Conservation (phyloP, 1,139 yeast species). For the Magnusiomyces sp. region DNA sequence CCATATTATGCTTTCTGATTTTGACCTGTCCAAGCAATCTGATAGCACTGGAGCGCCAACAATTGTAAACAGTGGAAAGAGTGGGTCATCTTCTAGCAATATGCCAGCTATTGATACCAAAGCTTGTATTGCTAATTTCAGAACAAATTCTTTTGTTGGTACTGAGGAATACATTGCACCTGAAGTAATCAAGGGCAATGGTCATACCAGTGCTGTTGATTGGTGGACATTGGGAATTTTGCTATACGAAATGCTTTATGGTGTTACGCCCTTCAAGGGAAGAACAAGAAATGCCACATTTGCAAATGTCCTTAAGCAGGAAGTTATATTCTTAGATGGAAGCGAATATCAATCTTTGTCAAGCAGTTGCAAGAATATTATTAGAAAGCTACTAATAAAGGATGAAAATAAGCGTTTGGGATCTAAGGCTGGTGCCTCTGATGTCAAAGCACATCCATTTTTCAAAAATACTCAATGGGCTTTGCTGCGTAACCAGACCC, state of each 20-base stretch:
- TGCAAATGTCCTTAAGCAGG: conserved; percentile 75
- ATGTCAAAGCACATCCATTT: conserved; percentile 80
- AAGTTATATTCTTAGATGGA: conserved; percentile 58
- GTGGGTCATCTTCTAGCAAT: conserved; percentile 26
- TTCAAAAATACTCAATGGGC: conserved; percentile 96
- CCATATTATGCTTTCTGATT: conserved; percentile 95
- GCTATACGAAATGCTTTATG: conserved; percentile 87
- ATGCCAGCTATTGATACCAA: conserved; percentile 66
- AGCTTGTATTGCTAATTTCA: conserved; percentile 88
- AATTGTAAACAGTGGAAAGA: conserved; percentile 30
- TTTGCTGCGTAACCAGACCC: conserved; percentile 76
- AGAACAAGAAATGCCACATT: conserved; percentile 79
- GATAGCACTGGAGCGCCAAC: conserved; percentile 49
- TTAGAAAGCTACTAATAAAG: conserved; percentile 73
- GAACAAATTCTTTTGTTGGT: conserved; percentile 96
- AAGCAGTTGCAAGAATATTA: conserved; percentile 66
- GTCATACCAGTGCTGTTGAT: conserved; percentile 95
- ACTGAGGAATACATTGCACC: conserved; percentile 98
- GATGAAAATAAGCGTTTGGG: conserved; percentile 87
- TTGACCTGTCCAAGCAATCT: conserved; percentile 88
- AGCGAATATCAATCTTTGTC: conserved; percentile 44
- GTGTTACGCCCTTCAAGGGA: conserved; percentile 95
- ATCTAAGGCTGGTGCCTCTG: conserved; percentile 89
- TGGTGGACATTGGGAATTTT: conserved; percentile 99
- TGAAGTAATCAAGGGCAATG: conserved; percentile 92